Base-by-base conservation (phyloP, 169 alveolate genomes). In the Neospora caninum region DNA sequence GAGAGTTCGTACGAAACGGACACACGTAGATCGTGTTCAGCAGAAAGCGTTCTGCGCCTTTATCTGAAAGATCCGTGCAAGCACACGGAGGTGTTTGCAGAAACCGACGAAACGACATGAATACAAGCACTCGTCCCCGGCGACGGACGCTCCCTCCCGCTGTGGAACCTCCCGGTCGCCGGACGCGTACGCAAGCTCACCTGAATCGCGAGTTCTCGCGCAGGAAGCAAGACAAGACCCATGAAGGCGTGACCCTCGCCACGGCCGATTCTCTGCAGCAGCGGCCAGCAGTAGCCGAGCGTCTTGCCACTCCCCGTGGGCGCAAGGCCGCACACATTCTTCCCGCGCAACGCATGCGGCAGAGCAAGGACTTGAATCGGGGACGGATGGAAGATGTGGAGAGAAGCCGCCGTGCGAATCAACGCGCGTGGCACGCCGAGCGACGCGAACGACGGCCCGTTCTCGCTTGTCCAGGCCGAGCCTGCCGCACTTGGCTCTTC, bases 291-390 rank as follows among this genome's bases (percentile, higher is more conserved):
- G 95, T 98, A 99, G 34, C 99, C 97, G 58, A 91, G 93, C 0
- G 99, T 98, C 94, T 98, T 98, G n/a, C 99, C 99, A 36, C 98
- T 96, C 36, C 99, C 99, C 7, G 99, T 99, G 83, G 98, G 99
- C 13, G 99, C 99, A 73, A 98, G 96, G 16, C 99, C 99, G 69
- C 99, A 99, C n/a, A 99, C 97, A 95, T 99, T 99, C 78, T 98
- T 97, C 64, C 99, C 98, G 78, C 96, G 95, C 80, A 99, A 96
- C 2, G 99, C 99, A 80, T 96, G 96, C 13, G 99, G 99, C 43
- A 99, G 96, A 34, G 99, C 96, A 93, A 98, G 98, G 69, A 96
- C 96, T 96, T 99, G 99, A 43, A 99, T 99, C 91, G 94, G 95
- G 31, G 96, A 92, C 53, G 96, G 96, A 34, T 69, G 53, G 83